phyloP scores from a whole-genome alignment of 2,329 filamentous ascomycete species.

The Onygenales sp. region DNA sequence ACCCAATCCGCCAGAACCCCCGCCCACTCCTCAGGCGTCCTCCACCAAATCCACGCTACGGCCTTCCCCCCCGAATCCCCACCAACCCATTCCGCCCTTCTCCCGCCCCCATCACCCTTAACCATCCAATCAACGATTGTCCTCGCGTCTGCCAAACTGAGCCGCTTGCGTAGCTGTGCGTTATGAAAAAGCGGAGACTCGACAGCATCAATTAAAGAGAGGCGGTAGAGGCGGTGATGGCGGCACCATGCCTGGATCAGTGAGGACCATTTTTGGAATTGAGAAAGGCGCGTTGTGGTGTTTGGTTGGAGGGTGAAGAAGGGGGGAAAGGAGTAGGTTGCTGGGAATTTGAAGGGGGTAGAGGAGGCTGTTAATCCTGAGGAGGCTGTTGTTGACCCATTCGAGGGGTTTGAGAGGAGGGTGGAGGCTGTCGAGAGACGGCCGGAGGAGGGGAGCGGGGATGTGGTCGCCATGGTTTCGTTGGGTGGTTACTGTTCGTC shows the following conservation, averaged over 20 bases:
- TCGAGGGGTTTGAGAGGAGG: not conserved
- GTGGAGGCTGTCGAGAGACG: slow-evolving; percentile 9
- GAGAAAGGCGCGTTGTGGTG: slow-evolving; percentile 32
- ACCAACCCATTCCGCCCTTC: slow-evolving; percentile 50
- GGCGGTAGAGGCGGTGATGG: slow-evolving; percentile 64
- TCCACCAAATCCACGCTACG: slow-evolving; percentile 72
- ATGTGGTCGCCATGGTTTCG: not conserved
- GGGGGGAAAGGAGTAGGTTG: slow-evolving; percentile 43
- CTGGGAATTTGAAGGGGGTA: slow-evolving; percentile 28
- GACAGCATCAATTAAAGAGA: slow-evolving; percentile 56
- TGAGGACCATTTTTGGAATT: slow-evolving; percentile 73
- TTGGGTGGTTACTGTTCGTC: not conserved
- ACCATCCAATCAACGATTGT: slow-evolving; percentile 49
- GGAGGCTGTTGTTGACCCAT: slow-evolving; percentile 3
- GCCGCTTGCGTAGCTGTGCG: slow-evolving; percentile 29
- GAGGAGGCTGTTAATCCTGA: slow-evolving; percentile 6
- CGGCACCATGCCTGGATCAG: slow-evolving; percentile 78
- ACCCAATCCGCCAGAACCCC: slow-evolving; percentile 64
- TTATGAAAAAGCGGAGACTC: slow-evolving; percentile 52
- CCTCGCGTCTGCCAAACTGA: slow-evolving; percentile 44
- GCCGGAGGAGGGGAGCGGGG: not conserved
- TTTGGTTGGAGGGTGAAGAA: slow-evolving; percentile 42
- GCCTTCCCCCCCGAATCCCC: slow-evolving; percentile 38
- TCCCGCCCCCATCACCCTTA: slow-evolving; percentile 37
- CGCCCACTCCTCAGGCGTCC: slow-evolving; percentile 84